These are phyloP conservation scores for Crotalaria pallida DNA, from an alignment of 306 rosid species.

Conservation along the genomic window DNA sequence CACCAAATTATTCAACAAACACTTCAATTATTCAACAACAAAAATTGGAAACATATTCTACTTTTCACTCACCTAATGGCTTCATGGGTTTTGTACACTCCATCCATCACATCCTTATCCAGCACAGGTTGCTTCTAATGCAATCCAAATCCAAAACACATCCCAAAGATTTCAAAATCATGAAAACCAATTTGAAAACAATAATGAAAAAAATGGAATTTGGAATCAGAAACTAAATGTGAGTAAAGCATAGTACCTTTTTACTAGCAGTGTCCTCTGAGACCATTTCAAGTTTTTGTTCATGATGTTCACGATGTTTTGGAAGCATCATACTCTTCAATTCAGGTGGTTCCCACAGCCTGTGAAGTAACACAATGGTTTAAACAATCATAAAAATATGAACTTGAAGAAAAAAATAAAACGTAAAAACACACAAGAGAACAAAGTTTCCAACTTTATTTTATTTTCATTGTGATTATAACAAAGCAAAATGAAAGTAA, in stretches of 20 bases:
- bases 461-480: too few species aligned
- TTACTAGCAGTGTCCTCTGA: conserved; percentile 57
- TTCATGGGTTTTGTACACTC: conserved; percentile 73
- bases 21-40: neutral
- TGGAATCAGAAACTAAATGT: neutral
- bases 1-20: neutral
- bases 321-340: conserved; percentile 52
- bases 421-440: neutral
- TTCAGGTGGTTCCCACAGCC: conserved; percentile 70
- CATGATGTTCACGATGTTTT: conserved; percentile 50
- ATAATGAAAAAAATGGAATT: neutral
- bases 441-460: neutral
- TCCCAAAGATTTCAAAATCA: neutral
- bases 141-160: neutral
- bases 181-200: neutral
- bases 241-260: conserved; percentile 30
- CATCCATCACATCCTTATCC: conserved; percentile 43
- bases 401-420: neutral
- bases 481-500: neutral
- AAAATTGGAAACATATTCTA: conserved; percentile 12
- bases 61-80: conserved; percentile 78
- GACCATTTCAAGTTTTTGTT: conserved; percentile 64
- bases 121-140: conserved; percentile 43
- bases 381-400: too few species aligned
- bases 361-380: neutral